Conservation (phyloP, 495 filamentous ascomycete species). For the Trichoderma gamsii region DNA sequence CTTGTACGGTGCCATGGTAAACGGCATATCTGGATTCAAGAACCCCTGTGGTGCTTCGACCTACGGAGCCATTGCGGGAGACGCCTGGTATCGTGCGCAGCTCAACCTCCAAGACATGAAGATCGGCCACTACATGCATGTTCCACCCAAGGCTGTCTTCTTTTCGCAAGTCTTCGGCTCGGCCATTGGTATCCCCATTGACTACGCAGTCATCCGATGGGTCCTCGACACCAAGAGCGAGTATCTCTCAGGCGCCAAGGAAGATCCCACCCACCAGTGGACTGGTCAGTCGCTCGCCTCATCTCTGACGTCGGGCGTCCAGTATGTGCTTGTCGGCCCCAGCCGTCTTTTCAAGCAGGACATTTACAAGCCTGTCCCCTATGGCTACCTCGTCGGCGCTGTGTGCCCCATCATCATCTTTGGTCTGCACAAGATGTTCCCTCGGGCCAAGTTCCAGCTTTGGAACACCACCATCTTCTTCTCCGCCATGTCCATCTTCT, state of each 20-base stretch:
- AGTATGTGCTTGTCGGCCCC: constrained; percentile 52
- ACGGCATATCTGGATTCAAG: constrained; percentile 38
- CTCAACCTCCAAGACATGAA: constrained; percentile 49
- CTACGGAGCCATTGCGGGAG: constrained; percentile 45
- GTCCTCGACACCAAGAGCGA: constrained; percentile 45
- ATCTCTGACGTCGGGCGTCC: constrained; percentile 46
- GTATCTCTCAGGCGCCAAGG: constrained; percentile 44
- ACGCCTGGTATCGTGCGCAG: constrained; percentile 49
- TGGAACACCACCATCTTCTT: constrained; percentile 55
- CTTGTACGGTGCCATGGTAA: constrained; percentile 53
- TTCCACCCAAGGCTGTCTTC: constrained; percentile 49
- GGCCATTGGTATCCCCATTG: constrained; percentile 41
- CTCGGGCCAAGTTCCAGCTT: constrained; percentile 44
- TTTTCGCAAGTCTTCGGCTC: constrained; percentile 53
- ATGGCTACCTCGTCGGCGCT: constrained; percentile 51
- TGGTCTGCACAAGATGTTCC: constrained; percentile 43
- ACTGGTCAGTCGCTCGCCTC: constrained; percentile 43
- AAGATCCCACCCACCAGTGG: constrained; percentile 52
- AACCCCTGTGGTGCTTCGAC: constrained; percentile 49
- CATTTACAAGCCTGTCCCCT: constrained; percentile 47
- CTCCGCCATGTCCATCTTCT: constrained; percentile 37
- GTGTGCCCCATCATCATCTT: constrained; percentile 42
- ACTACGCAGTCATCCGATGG: constrained; percentile 43
- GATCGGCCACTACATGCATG: constrained; percentile 54
- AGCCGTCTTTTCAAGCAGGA: constrained; percentile 44